Base-by-base conservation (phyloP, 2,329 filamentous ascomycete genomes). In the Trichophyton mentagrophytes region DNA sequence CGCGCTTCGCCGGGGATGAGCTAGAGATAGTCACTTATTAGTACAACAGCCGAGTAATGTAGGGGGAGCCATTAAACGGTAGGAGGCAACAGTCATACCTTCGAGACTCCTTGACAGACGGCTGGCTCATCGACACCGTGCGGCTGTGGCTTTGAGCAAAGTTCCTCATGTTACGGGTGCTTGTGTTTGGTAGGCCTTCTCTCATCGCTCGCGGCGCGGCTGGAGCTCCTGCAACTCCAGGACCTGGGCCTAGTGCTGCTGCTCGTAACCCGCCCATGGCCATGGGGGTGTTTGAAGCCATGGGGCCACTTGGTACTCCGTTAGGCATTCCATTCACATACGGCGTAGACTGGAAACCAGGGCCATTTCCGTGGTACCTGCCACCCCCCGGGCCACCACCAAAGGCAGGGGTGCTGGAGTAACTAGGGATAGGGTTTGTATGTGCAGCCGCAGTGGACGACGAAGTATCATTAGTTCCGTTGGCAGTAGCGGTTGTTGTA, bases 121-220 rank as follows among this genome's bases (percentile, higher is more conserved):
- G 27, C 49, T 53, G 49, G 44, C 44, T 47, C 9, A 53, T 53
- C 13, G 49, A 53, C 22, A 53, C 27, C 27, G 49, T 13, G n/a
- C 49, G 49, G 27, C 49, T 53, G 13, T 53, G 46, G 17, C 46
- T 22, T 20, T 51, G 22, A 25, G 8, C 13, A 62, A 77, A 76
- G 17, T 72, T 83, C 78, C 71, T 85, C 71, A 80, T 74, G 67
- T 87, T 82, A 65, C 85, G 82, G 59, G 88, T 82, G 66, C 88
- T 89, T 61, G 86, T 91, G 72, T 95, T 95, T 58, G 89, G 88
- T 9, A 90, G 78, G 33, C 90, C 90, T 73, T 93, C 87, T 64
- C 92, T 83, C 89, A 97, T 95, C 17, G 93, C 93, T 74, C 93
- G 91, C 56, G 93, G 93, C 8, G 91, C 93, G 60, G 88, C 95